Evolutionary conservation across 257 asterid genomes (phyloP).

Genomic region (Nicotiana otophora): DNA sequence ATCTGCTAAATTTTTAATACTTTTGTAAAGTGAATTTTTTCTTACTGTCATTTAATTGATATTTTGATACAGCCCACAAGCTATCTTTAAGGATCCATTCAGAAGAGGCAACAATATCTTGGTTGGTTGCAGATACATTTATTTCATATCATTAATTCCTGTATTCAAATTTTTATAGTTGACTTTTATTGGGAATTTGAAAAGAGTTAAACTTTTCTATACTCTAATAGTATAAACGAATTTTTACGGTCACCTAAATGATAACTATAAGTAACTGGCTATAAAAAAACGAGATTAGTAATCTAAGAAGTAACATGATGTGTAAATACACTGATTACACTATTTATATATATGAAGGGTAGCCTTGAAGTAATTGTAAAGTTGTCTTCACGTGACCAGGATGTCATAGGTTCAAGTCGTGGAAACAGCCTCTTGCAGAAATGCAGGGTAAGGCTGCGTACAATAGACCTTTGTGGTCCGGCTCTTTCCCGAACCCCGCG

Average conservation of each 20-base stretch:
- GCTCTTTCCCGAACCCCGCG: too few species aligned
- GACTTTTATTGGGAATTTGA: not conserved
- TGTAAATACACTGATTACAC: not conserved
- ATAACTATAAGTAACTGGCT: not conserved
- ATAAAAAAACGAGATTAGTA: not conserved
- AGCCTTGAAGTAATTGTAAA: too few species aligned
- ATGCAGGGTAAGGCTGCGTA: too few species aligned
- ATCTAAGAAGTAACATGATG: not conserved
- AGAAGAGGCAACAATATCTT: slow-evolving; percentile 76
- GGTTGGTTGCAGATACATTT: slow-evolving; percentile 31
- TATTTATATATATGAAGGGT: too few species aligned
- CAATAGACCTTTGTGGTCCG: too few species aligned
- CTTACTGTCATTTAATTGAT: not conserved
- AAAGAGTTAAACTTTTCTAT: not conserved
- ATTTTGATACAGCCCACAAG: slow-evolving; percentile 67
- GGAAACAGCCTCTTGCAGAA: too few species aligned
- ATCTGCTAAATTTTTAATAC: not conserved
- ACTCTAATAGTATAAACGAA: not conserved
- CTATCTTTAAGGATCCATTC: slow-evolving; percentile 87
- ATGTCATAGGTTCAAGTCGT: too few species aligned
- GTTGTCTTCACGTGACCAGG: too few species aligned
- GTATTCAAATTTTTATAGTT: not conserved
- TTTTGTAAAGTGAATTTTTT: not conserved
- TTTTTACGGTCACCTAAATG: too few species aligned
- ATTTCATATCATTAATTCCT: not conserved